Conservation (phyloP, 495 filamentous ascomycete genomes). For the Cryomyces minteri region DNA sequence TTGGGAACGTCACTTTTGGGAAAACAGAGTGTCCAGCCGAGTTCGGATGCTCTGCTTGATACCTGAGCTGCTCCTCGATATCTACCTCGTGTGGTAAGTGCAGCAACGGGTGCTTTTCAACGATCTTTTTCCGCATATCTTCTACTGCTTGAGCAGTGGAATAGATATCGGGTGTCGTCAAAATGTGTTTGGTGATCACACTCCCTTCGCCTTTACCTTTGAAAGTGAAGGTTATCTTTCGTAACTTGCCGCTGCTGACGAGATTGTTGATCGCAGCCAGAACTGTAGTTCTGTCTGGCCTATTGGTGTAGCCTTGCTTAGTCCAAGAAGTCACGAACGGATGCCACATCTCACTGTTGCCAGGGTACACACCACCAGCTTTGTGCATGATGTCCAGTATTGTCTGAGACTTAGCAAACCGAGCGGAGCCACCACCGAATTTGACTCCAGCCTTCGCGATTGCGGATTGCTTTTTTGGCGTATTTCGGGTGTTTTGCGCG, state of each 20-base stretch:
- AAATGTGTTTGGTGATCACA: constrained; percentile 34
- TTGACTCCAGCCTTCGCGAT: not conserved
- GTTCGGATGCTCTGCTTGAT: no score
- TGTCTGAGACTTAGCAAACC: not conserved
- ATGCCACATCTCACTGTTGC: constrained; percentile 51
- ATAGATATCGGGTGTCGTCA: constrained; percentile 28
- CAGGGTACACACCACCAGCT: constrained; percentile 15
- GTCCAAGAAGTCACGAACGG: constrained; percentile 46
- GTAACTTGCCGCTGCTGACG: constrained; percentile 36
- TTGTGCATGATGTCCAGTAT: constrained; percentile 7
- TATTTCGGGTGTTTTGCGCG: no score
- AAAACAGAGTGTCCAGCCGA: no score
- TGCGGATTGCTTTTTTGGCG: no score
- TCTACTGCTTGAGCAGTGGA: constrained; percentile 32
- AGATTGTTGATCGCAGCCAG: constrained; percentile 40
- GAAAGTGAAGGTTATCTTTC: constrained; percentile 44
- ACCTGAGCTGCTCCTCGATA: no score
- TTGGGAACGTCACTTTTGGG: not conserved
- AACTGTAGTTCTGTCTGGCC: constrained; percentile 33
- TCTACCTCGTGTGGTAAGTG: constrained; percentile 24
- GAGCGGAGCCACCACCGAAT: not conserved
- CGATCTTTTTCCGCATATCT: constrained; percentile 32
- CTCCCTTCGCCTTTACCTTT: constrained; percentile 28
- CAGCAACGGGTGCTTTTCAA: constrained; percentile 21
- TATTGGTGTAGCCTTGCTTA: constrained; percentile 23